A percentile compares a stretch with the other conserved stretches of the same genome.
These are phyloP conservation scores for Patellifolia procumbens DNA, from an alignment of 179 eudicot genomes.

Conservation along the genomic window DNA sequence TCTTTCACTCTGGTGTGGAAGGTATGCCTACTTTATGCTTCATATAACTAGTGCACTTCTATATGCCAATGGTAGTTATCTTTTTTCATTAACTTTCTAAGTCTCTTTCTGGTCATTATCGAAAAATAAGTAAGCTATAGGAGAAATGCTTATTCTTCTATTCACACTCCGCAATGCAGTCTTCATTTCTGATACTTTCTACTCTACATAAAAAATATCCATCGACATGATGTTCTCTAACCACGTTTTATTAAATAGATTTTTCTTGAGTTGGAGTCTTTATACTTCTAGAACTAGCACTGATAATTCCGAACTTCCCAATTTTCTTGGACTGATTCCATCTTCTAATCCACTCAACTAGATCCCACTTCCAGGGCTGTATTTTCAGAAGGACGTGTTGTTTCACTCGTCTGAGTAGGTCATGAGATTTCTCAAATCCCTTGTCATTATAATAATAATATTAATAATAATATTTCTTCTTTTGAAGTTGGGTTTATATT, in stretches of 20 bases:
- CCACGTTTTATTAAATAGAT: neutral
- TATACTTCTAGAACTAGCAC: neutral
- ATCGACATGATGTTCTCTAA: neutral
- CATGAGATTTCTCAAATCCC: neutral
- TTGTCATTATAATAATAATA: neutral
- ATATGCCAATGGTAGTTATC: conserved; percentile 7
- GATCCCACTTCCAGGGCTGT: neutral
- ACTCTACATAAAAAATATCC: neutral
- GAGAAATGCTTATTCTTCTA: neutral
- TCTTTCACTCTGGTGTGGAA: conserved; percentile 98
- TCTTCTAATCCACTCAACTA: neutral
- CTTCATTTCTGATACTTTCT: neutral
- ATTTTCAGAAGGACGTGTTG: neutral
- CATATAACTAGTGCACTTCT: conserved; percentile 5
- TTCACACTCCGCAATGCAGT: neutral
- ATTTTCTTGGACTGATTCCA: neutral
- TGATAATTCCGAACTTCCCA: neutral
- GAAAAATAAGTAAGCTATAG: neutral
- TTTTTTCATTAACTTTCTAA: neutral
- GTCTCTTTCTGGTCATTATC: neutral
- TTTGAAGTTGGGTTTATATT: neutral
- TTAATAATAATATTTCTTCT: neutral
- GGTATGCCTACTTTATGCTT: conserved; percentile 41
- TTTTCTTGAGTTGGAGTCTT: neutral
- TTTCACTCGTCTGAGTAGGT: neutral